Conservation (phyloP, 2,329 filamentous ascomycete species). For the Neoarthrinium moseri region DNA sequence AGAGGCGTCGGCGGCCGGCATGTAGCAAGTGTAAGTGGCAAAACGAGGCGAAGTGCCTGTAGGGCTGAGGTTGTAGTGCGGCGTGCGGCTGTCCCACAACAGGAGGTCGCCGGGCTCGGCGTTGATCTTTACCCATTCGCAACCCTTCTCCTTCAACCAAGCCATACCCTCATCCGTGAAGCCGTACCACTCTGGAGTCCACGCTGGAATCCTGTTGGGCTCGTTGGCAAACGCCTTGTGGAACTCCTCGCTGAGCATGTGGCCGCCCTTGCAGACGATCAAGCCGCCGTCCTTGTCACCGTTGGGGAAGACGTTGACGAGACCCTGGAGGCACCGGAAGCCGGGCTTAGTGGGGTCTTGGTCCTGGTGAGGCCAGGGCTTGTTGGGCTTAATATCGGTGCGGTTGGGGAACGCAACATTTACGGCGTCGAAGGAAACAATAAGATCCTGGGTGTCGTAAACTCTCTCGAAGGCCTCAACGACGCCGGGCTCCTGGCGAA, state of each 20-base stretch:
- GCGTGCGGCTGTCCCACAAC: conserved; percentile 32
- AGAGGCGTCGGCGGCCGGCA: conserved; percentile 34
- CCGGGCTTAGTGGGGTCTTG: conserved; percentile 41
- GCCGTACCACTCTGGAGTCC: conserved; percentile 32
- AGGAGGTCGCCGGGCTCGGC: conserved; percentile 42
- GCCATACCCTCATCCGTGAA: conserved; percentile 34
- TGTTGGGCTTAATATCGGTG: conserved; percentile 32
- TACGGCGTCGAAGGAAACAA: conserved; percentile 48
- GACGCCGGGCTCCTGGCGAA: conserved; percentile 44
- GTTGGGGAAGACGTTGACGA: conserved; percentile 41
- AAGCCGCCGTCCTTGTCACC: conserved; percentile 33
- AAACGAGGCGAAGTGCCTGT: conserved; percentile 27
- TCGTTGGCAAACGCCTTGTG: conserved; percentile 27
- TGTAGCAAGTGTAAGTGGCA: conserved; percentile 38
- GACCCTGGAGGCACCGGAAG: conserved; percentile 49
- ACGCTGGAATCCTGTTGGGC: conserved; percentile 31
- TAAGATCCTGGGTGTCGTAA: conserved; percentile 42
- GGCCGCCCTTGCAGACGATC: conserved; percentile 29
- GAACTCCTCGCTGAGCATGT: conserved; percentile 30
- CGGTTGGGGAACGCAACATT: conserved; percentile 40
- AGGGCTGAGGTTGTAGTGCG: conserved; percentile 39
- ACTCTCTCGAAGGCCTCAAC: conserved; percentile 44
- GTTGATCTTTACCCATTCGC: conserved; percentile 33
- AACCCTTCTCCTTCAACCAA: conserved; percentile 32
- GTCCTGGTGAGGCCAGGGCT: conserved; percentile 45